Evolutionary conservation across 257 asterid genomes (phyloP).

Genomic region (Cinchona pubescens): DNA sequence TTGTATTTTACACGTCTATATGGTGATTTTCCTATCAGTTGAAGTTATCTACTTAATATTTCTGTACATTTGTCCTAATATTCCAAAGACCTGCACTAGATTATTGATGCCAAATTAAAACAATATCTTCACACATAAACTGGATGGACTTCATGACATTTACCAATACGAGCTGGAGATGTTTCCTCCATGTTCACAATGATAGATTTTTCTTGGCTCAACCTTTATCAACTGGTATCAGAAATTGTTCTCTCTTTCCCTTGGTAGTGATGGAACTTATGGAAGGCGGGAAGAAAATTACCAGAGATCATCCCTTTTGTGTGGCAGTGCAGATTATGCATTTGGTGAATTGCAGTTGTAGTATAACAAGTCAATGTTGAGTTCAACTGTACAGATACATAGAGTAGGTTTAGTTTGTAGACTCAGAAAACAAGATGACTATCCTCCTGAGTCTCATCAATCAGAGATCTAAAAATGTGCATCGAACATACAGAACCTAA

Average conservation of each 20-base stretch:
- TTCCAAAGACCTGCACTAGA: neutral
- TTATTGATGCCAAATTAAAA: neutral
- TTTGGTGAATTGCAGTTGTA: conserved; percentile 42
- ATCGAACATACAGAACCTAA: neutral
- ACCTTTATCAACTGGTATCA: neutral
- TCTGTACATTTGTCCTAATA: neutral
- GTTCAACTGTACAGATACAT: conserved; percentile 20
- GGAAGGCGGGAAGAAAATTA: conserved; percentile 32
- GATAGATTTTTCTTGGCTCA: neutral
- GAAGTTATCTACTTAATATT: conserved; percentile 1
- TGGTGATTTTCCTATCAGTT: neutral
- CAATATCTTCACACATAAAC: neutral
- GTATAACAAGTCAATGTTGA: conserved; percentile 45
- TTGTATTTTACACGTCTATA: neutral
- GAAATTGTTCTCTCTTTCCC: conserved; percentile 6
- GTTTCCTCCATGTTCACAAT: neutral
- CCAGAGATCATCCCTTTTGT: conserved; percentile 23
- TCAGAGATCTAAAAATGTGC: neutral
- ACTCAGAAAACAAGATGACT: neutral
- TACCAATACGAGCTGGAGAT: neutral
- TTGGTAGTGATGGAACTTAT: conserved; percentile 29
- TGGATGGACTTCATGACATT: neutral
- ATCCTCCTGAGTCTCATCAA: neutral
- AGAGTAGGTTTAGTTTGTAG: no score
- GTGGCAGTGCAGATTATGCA: conserved; percentile 36